Evolutionary conservation across 202 grass and related monocot species (phyloP).

Genomic region (Cymbopogon flexuosus): DNA sequence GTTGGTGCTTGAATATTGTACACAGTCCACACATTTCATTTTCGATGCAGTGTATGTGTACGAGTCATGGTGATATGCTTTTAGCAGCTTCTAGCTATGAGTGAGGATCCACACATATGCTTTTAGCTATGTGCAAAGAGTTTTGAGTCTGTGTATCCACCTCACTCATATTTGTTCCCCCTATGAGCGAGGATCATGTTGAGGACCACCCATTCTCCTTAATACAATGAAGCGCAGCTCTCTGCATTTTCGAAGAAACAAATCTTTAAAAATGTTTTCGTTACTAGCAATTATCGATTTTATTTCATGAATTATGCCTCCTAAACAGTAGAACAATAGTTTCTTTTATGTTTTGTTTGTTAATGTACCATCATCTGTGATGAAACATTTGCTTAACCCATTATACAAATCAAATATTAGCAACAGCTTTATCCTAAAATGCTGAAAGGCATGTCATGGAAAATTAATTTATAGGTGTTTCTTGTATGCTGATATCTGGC

Average conservation of each 20-base stretch:
- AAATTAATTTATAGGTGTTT: neutral
- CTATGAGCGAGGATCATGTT: too few relatives aligned
- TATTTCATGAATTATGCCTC: neutral
- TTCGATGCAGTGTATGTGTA: neutral
- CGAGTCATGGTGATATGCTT: neutral
- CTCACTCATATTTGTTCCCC: too few relatives aligned
- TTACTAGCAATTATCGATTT: neutral
- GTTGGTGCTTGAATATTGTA: conserved; percentile 9
- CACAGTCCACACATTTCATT: neutral
- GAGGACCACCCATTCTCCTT: too few relatives aligned
- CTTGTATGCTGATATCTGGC: conserved; percentile 16
- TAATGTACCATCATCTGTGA: conserved; percentile 11
- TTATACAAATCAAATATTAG: neutral
- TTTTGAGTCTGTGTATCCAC: too few relatives aligned
- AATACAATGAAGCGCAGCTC: too few relatives aligned
- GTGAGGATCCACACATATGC: too few relatives aligned
- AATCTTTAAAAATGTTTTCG: neutral
- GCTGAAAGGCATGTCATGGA: neutral
- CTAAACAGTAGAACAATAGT: neutral
- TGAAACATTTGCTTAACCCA: conserved; percentile 3
- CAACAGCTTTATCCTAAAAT: neutral
- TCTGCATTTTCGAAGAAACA: too few relatives aligned
- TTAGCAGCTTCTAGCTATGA: neutral
- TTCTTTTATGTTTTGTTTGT: conserved; percentile 16
- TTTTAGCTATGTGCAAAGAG: too few relatives aligned